Conservation (phyloP, 805 yeast genomes). For the Maudiozyma serrabonitensis region DNA sequence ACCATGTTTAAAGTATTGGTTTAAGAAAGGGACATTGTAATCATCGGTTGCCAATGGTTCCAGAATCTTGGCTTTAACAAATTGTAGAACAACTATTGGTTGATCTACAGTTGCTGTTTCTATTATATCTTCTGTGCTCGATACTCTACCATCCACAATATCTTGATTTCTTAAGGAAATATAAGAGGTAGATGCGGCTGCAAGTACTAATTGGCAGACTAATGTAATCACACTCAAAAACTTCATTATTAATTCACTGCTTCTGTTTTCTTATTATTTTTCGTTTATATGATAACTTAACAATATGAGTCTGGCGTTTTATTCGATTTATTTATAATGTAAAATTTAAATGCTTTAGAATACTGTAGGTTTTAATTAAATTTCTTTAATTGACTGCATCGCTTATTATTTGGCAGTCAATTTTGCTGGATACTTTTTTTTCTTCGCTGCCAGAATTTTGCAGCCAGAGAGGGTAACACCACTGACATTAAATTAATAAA, state of each 20-base stretch:
- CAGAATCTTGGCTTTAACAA: conserved; percentile 12
- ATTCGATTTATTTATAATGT: no score
- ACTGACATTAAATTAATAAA: not conserved
- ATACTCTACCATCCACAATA: not conserved
- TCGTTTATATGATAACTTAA: no score
- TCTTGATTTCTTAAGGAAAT: conserved; percentile 4
- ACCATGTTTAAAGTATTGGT: conserved; percentile 11
- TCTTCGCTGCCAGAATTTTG: not conserved
- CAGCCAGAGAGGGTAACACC: not conserved
- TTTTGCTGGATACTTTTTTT: not conserved
- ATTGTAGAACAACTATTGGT: conserved; percentile 21
- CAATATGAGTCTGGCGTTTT: no score
- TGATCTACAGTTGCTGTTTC: conserved; percentile 7
- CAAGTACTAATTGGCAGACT: conserved; percentile 1
- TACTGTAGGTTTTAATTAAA: no score
- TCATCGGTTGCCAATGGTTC: conserved; percentile 5
- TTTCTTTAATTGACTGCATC: no score
- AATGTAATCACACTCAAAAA: not conserved
- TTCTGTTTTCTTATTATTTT: no score
- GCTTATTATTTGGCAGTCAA: no score
- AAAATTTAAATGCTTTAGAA: no score
- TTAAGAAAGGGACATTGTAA: conserved; percentile 11
- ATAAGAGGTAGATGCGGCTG: conserved; percentile 5
- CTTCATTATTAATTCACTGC: not conserved
- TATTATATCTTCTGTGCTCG: conserved; percentile 4